Percentiles rank a stretch among this genome's conserved stretches.
Conservation (phyloP, 2,329 filamentous ascomycete genomes). For the Lachnellula occidentalis region DNA sequence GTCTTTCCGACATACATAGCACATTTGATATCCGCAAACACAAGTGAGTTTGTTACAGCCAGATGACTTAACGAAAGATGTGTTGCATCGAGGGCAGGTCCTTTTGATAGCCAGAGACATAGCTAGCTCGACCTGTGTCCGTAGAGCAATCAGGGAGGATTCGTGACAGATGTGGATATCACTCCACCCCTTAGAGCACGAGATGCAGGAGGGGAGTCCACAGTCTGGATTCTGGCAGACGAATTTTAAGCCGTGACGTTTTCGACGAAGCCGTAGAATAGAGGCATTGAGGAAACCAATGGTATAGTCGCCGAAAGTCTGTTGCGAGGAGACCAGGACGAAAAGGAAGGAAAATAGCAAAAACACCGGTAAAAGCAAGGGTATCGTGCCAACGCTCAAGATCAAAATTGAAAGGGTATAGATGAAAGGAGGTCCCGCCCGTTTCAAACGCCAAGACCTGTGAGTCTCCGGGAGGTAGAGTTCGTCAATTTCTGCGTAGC, state of each 20-base stretch:
- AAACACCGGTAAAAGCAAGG: slow-evolving; percentile 50
- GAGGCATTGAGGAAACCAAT: slow-evolving; percentile 50
- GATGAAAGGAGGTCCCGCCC: slow-evolving; percentile 37
- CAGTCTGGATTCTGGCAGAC: slow-evolving; percentile 68
- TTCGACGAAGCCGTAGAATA: slow-evolving; percentile 61
- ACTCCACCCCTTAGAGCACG: slow-evolving; percentile 75
- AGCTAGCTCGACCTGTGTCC: slow-evolving; percentile 85
- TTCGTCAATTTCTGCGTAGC: slow-evolving; percentile 83
- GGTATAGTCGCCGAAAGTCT: slow-evolving; percentile 39
- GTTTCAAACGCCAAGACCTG: slow-evolving; percentile 51
- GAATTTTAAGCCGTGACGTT: slow-evolving; percentile 70
- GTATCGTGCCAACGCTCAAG: slow-evolving; percentile 48
- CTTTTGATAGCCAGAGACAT: slow-evolving; percentile 93
- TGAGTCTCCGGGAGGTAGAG: slow-evolving; percentile 56
- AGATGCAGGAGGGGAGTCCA: slow-evolving; percentile 67
- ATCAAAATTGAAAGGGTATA: slow-evolving; percentile 40
- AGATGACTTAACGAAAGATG: slow-evolving; percentile 85
- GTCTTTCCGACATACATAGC: slow-evolving; percentile 86
- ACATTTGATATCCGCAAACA: slow-evolving; percentile 96
- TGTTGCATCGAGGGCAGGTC: slow-evolving; percentile 85
- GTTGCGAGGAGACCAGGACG: slow-evolving; percentile 39
- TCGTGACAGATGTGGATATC: slow-evolving; percentile 91
- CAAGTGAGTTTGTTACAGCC: slow-evolving; percentile 98
- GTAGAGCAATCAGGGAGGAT: slow-evolving; percentile 71
- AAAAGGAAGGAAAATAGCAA: slow-evolving; percentile 43